Evolutionary conservation across 306 rosid genomes (phyloP).

Genomic region (Ormosia semicastrata): DNA sequence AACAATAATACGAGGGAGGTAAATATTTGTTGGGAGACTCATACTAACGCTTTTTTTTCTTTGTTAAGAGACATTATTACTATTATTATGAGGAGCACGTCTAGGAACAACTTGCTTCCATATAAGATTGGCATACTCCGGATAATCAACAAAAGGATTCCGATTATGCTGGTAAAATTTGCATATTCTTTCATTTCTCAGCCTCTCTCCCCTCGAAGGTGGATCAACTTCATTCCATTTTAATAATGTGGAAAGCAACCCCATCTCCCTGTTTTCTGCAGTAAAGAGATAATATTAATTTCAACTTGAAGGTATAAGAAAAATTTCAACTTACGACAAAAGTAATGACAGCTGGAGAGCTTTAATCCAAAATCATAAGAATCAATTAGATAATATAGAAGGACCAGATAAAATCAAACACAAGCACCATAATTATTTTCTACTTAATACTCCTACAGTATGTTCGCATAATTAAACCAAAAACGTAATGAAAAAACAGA

Average conservation of each 20-base stretch:
- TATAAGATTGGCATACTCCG: constrained; percentile 56
- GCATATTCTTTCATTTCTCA: constrained; percentile 79
- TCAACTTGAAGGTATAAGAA: not conserved
- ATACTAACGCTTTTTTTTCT: not conserved
- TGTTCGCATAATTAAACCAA: not conserved
- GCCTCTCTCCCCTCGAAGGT: constrained; percentile 75
- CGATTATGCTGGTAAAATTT: constrained; percentile 71
- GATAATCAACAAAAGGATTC: constrained; percentile 76
- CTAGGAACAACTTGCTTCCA: constrained; percentile 40
- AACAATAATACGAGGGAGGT: not conserved
- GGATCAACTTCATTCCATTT: constrained; percentile 73
- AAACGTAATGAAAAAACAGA: not conserved
- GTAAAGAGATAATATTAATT: not conserved
- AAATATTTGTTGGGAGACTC: not conserved
- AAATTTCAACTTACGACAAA: not conserved
- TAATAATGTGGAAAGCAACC: constrained; percentile 63
- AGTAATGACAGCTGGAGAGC: not conserved
- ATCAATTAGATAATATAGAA: not conserved
- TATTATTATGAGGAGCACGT: not conserved
- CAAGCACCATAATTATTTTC: not conserved
- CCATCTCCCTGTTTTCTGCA: constrained; percentile 67
- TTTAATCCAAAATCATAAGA: not conserved
- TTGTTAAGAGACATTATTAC: not conserved
- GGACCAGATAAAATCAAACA: not conserved
- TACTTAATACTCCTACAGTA: not conserved